Conservation (phyloP, 2,329 filamentous ascomycete species). For the Neopestalotiopsis clavispora region DNA sequence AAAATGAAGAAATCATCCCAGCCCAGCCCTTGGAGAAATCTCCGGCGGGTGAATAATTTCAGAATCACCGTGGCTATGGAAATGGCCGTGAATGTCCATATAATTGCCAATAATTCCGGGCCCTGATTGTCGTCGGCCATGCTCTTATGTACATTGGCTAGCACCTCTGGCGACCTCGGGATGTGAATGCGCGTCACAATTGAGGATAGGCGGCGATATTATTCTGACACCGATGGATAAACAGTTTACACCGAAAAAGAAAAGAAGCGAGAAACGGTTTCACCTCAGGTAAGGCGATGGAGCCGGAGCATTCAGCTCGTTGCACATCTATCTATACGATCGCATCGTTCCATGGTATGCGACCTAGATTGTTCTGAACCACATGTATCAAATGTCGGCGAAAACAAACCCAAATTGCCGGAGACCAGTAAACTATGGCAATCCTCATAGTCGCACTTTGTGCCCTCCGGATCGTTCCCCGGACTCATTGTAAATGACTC, state of each 20-base stretch:
- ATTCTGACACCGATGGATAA: conserved; percentile 1
- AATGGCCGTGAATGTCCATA: conserved; percentile 31
- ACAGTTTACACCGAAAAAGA: neutral
- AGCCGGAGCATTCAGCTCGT: neutral
- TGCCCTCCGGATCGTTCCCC: too few species aligned
- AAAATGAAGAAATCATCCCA: conserved; percentile 38
- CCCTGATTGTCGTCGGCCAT: conserved; percentile 23
- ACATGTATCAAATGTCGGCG: neutral
- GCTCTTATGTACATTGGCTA: neutral
- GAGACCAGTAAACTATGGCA: too few species aligned
- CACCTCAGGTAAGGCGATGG: neutral
- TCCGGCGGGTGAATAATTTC: conserved; percentile 28
- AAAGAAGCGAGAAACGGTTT: neutral
- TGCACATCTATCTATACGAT: neutral
- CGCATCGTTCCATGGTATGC: neutral
- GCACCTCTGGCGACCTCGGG: neutral
- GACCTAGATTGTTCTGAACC: neutral
- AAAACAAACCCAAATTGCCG: too few species aligned
- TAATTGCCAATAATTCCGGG: conserved; percentile 26
- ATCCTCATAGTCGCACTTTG: too few species aligned
- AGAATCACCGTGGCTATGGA: conserved; percentile 28
- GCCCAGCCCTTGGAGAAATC: conserved; percentile 24
- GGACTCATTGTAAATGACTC: too few species aligned
- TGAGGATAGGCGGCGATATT: neutral
- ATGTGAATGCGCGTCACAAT: neutral